Conservation (phyloP, 805 yeast species). For the Spathaspora boniae region DNA sequence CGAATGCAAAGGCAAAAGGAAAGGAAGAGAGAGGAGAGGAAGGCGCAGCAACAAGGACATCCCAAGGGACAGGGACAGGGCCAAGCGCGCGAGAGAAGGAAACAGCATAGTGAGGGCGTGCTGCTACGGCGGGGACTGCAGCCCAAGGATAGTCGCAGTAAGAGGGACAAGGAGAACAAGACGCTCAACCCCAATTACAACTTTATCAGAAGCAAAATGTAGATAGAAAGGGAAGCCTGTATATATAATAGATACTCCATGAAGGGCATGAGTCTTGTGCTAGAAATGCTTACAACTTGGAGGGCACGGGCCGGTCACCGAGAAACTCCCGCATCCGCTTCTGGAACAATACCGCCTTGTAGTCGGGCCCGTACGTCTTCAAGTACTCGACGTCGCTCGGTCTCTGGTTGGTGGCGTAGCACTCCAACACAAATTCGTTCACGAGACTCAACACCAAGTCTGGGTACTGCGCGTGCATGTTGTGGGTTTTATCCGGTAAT, state of each 20-base stretch:
- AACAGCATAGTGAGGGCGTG: not conserved
- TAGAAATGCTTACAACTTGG: constrained; percentile 9
- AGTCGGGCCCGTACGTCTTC: constrained; percentile 10
- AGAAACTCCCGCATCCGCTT: constrained; percentile 3
- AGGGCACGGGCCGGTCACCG: constrained; percentile 3
- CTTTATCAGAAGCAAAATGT: too few relatives aligned
- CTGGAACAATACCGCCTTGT: constrained; percentile 8
- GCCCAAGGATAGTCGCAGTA: too few relatives aligned
- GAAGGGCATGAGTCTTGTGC: too few relatives aligned
- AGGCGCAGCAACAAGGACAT: not conserved
- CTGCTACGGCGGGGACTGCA: too few relatives aligned
- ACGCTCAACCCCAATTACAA: too few relatives aligned
- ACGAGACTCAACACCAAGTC: constrained; percentile 9
- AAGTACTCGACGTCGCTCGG: constrained; percentile 7
- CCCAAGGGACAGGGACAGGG: not conserved
- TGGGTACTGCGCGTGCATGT: constrained; percentile 16
- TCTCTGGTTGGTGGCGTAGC: constrained; percentile 1
- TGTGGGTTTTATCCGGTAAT: constrained; percentile 12
- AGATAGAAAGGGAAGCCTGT: too few relatives aligned
- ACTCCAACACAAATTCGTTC: constrained; percentile 6
- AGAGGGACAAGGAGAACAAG: too few relatives aligned
- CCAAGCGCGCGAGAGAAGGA: not conserved
- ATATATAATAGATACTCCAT: too few relatives aligned
- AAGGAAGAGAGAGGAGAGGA: not conserved
- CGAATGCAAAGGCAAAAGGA: constrained; percentile 46